Base-by-base conservation (phyloP, 495 filamentous ascomycete species). In the Penicillium pancosmium region DNA sequence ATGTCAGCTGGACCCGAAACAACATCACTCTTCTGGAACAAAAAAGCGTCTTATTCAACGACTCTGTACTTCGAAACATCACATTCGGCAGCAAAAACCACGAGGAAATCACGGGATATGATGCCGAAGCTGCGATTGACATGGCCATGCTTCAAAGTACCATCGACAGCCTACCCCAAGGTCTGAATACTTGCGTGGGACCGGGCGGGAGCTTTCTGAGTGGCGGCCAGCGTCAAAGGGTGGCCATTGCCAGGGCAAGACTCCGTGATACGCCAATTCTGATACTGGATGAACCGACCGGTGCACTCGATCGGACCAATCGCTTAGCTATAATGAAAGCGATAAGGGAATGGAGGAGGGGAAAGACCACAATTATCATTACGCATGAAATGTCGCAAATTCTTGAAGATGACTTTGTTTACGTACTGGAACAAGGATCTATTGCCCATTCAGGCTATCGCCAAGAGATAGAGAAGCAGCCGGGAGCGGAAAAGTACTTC, bases 371-470 rank as follows among this genome's bases (percentile, higher is more conserved):
- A 1, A 86, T 97, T 52, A 88, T 91, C 19, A 90, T 96, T 65
- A 97, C 94, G 0, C 94, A 98, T 64, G 92, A 98, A 59, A 86
- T 92, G 49, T 83, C 87, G 0, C 90, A 95, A 51, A 95, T 98
- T 36, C 73, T 73, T 23, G 80, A 84, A 0, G 62, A 85, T 16
- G 92, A 97, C 54, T 93, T 86, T 65, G 82, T 93, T 2, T 97
- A 94, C 59, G 81, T 97, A 1, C 71, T 98, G 49, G 88, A 95
- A 44, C 68, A 86, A 11, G 91, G 91, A 0, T 64, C 61, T 2
- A 78, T 96, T 5, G 82, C 88, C 3, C 84, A 95, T 63, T 75
- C 88, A 59, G 94, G 93, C 1, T 85, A 76, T 61, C 78, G 74
- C 59, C 64, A 68, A 50, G 67, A 70, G 2, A 60, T 88, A 13